phyloP scores from a whole-genome alignment of 2,329 filamentous ascomycete genomes.

The Claviceps quebecensis region DNA sequence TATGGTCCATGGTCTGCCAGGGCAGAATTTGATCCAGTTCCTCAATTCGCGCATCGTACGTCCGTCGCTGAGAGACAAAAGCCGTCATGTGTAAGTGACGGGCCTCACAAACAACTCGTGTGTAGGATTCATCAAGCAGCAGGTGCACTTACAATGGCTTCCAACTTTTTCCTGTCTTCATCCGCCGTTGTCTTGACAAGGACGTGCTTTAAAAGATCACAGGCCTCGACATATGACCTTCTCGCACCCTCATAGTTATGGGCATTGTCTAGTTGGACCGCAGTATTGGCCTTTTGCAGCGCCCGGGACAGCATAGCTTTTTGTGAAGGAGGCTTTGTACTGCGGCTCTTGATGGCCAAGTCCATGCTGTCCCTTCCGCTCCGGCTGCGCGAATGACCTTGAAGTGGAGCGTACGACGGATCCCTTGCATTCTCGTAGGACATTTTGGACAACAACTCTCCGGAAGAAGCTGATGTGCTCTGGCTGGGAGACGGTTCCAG shows the following conservation, averaged over 20 bases:
- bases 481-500: slow-evolving; percentile 9
- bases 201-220: slow-evolving; percentile 73
- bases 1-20: slow-evolving; percentile 41
- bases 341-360: slow-evolving; percentile 14
- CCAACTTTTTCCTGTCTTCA: slow-evolving; percentile 79
- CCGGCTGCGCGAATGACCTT: slow-evolving; percentile 19
- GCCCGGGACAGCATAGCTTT: slow-evolving; percentile 96
- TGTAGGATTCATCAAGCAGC: not conserved
- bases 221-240: slow-evolving; percentile 83
- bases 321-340: slow-evolving; percentile 50
- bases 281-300: slow-evolving; percentile 87
- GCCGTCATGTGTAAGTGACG: not conserved
- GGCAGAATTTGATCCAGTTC: slow-evolving; percentile 65
- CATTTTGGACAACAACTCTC: slow-evolving; percentile 13
- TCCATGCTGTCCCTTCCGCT: slow-evolving; percentile 21
- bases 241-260: slow-evolving; percentile 88
- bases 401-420: slow-evolving; percentile 10
- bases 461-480: not conserved
- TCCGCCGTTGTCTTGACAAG: slow-evolving; percentile 71
- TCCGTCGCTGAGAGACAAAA: slow-evolving; percentile 48
- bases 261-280: slow-evolving; percentile 89
- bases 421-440: slow-evolving; percentile 18
- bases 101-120: not conserved
- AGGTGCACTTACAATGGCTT: slow-evolving; percentile 64
- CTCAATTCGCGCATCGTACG: slow-evolving; percentile 79